Conservation (phyloP, 768 basidiomycete genomes). For the Pleurotus sapidus region DNA sequence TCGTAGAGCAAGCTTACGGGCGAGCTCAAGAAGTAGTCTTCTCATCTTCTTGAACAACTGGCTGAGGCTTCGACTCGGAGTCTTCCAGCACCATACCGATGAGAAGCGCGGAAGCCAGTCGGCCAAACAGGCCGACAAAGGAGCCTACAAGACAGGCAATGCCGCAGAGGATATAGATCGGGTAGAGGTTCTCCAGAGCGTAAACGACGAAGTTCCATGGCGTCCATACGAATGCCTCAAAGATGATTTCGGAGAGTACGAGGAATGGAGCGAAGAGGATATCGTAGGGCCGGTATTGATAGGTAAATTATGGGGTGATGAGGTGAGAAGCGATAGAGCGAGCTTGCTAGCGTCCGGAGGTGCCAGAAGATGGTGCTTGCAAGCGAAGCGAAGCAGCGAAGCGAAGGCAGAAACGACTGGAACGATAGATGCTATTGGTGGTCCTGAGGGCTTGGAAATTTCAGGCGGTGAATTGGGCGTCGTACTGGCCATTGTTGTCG, state of each 20-base stretch:
- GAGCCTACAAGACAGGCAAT: conserved; percentile 53
- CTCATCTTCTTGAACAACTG: no score
- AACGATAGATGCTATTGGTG: neutral
- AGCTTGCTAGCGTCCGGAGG: neutral
- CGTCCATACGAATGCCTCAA: conserved; percentile 39
- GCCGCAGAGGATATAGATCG: conserved; percentile 54
- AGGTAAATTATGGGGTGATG: conserved; percentile 20
- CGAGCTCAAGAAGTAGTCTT: no score
- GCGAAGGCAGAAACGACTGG: neutral
- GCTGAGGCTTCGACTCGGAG: neutral
- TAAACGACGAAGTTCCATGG: conserved; percentile 40
- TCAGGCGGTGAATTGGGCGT: neutral
- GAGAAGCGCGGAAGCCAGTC: neutral
- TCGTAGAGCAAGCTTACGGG: no score
- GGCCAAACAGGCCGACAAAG: conserved; percentile 39
- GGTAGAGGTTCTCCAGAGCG: conserved; percentile 44
- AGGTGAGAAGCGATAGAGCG: conserved; percentile 20
- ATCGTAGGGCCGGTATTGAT: conserved; percentile 15
- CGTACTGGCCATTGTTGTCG: neutral
- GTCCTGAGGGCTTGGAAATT: neutral
- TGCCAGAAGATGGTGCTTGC: neutral
- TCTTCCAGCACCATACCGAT: neutral
- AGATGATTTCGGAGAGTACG: conserved; percentile 35
- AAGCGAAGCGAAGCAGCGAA: neutral
- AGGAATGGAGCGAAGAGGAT: conserved; percentile 48